A percentile compares a stretch with the other conserved stretches of the same genome.
These are phyloP conservation scores for Irpex sp. DNA, from an alignment of 1,284 basidiomycete species.

Conservation along the genomic window DNA sequence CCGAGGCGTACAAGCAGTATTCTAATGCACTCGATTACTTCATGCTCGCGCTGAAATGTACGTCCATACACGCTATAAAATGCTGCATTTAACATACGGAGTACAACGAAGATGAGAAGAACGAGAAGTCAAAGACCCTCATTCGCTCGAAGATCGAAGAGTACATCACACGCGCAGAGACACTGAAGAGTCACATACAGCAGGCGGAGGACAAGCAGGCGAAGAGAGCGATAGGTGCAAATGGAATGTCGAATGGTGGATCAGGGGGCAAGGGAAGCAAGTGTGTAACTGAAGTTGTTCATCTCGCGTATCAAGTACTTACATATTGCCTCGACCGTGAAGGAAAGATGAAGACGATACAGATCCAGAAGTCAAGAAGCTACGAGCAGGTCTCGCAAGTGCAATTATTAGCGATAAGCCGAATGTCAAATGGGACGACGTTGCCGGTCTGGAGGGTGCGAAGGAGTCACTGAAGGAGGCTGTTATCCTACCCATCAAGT, in stretches of 20 bases:
- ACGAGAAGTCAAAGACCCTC: slow-evolving; percentile 86
- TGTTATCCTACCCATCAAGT: slow-evolving; percentile 98
- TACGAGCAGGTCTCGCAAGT: slow-evolving; percentile 82
- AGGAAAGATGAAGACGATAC: slow-evolving; percentile 75
- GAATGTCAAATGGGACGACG: slow-evolving; percentile 97
- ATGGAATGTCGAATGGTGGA: slow-evolving; percentile 62
- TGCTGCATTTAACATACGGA: not conserved
- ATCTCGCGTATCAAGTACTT: not conserved
- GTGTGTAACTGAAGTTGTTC: slow-evolving; percentile 37
- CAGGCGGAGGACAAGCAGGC: slow-evolving; percentile 66
- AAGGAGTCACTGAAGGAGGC: slow-evolving; percentile 98
- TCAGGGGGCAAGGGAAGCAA: slow-evolving; percentile 64
- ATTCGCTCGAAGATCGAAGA: slow-evolving; percentile 91
- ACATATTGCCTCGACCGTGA: slow-evolving; percentile 1
- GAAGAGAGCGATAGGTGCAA: slow-evolving; percentile 76
- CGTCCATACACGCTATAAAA: slow-evolving; percentile 20
- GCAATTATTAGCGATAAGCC: slow-evolving; percentile 95
- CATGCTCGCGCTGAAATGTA: slow-evolving; percentile 87
- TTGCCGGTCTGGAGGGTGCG: slow-evolving; percentile 91
- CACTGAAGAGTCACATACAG: slow-evolving; percentile 81
- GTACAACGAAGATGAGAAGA: slow-evolving; percentile 80
- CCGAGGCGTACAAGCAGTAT: slow-evolving; percentile 92
- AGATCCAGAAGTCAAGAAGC: slow-evolving; percentile 94
- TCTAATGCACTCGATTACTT: slow-evolving; percentile 98
- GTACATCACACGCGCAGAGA: slow-evolving; percentile 92